Conservation (phyloP, 441 rosid species). For the Erodium moschatum region DNA sequence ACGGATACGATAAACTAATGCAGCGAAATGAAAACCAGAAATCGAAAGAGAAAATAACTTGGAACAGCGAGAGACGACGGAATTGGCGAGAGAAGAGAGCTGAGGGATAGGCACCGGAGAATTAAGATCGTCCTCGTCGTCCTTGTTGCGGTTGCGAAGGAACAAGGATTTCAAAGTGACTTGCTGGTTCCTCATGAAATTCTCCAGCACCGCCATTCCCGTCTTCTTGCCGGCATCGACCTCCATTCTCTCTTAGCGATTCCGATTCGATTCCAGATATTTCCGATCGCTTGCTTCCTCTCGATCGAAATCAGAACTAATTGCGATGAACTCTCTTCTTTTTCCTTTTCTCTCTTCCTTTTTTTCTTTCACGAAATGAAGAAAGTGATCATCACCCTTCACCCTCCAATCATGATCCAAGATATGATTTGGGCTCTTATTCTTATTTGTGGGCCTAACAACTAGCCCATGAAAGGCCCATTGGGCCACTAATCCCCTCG, state of each 20-base stretch:
- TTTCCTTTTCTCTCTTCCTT: background rate
- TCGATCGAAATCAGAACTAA: background rate
- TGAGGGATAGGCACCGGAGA: slow-evolving; percentile 64
- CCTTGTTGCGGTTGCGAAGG: slow-evolving; percentile 35
- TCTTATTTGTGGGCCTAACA: too few relatives aligned
- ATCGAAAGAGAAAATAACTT: slow-evolving; percentile 32
- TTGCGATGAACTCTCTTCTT: background rate
- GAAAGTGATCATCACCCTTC: background rate
- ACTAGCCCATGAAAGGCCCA: too few relatives aligned
- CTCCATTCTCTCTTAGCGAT: slow-evolving; percentile 18
- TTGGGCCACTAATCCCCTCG: too few relatives aligned
- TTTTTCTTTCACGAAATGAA: background rate
- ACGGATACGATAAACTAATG: background rate
- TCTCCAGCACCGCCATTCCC: slow-evolving; percentile 38
- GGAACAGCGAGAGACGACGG: slow-evolving; percentile 83
- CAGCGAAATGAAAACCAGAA: background rate
- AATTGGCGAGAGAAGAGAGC: slow-evolving; percentile 69
- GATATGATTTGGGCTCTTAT: too few relatives aligned
- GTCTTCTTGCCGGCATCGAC: slow-evolving; percentile 18
- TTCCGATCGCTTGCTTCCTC: background rate
- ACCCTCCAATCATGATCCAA: background rate
- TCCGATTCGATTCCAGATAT: background rate
- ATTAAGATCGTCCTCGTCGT: slow-evolving; percentile 27
- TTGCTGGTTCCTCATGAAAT: slow-evolving; percentile 48
- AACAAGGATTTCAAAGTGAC: slow-evolving; percentile 55